These are phyloP conservation scores for Coniella vitis DNA, from an alignment of 2,329 filamentous ascomycete genomes.

Conservation along the genomic window DNA sequence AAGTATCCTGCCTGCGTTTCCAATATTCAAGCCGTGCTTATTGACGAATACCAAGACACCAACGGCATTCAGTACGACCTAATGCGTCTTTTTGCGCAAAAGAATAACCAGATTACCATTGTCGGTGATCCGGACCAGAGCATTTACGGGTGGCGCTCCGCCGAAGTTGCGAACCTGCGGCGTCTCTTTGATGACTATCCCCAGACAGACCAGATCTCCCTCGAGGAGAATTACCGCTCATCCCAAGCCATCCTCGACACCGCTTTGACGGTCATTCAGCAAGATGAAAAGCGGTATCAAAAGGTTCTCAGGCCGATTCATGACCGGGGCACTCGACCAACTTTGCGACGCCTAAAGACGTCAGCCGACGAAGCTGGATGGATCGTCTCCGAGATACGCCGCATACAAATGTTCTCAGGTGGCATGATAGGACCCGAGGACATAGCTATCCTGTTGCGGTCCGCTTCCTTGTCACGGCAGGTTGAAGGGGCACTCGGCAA, in stretches of 20 bases:
- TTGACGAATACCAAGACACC: constrained; percentile 97
- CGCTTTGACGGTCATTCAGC: constrained; percentile 81
- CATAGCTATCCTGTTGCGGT: constrained; percentile 80
- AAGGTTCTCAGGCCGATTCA: constrained; percentile 79
- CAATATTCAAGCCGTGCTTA: constrained; percentile 84
- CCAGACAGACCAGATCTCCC: constrained; percentile 70
- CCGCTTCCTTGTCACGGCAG: constrained; percentile 73
- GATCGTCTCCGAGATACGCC: constrained; percentile 78
- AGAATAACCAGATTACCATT: constrained; percentile 72
- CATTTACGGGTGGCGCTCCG: constrained; percentile 93
- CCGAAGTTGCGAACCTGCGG: constrained; percentile 81
- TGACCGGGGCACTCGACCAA: constrained; percentile 69
- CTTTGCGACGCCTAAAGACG: constrained; percentile 67
- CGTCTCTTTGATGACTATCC: constrained; percentile 72
- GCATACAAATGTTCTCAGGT: constrained; percentile 64
- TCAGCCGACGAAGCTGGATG: constrained; percentile 73
- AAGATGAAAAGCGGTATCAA: constrained; percentile 72
- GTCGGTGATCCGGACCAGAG: constrained; percentile 97
- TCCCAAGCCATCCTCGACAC: constrained; percentile 76
- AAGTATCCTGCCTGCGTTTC: constrained; percentile 72
- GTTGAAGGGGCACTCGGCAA: constrained; percentile 78
- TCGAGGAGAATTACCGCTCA: constrained; percentile 93
- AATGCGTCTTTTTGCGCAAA: constrained; percentile 78
- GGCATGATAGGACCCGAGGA: constrained; percentile 67
- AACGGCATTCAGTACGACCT: constrained; percentile 92